phyloP scores from a whole-genome alignment of 768 basidiomycete species.

The Pulveroboletus ravenelii region DNA sequence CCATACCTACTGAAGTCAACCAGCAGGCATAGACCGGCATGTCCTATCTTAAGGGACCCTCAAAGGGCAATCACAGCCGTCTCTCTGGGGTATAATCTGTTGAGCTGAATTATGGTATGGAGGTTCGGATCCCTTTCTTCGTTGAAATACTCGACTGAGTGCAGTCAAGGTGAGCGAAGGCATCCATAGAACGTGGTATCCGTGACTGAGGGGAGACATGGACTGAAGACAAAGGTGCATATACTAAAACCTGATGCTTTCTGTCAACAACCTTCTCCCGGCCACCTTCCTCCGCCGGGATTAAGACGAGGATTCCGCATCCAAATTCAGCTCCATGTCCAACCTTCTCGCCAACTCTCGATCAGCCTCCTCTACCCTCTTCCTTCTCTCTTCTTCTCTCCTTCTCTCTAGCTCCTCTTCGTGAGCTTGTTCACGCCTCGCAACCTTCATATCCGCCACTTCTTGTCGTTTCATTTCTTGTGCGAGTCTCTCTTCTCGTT shows the following conservation, averaged over 20 bases:
- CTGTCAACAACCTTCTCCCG: conserved; percentile 1
- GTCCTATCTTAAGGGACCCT: background rate
- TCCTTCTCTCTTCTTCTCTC: conserved; percentile 21
- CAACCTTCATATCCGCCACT: conserved; percentile 30
- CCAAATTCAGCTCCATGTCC: conserved; percentile 35
- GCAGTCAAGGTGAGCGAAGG: background rate
- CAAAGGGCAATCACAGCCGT: background rate
- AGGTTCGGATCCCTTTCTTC: conserved; percentile 1
- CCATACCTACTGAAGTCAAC: background rate
- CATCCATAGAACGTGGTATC: background rate
- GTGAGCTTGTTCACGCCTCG: conserved; percentile 34
- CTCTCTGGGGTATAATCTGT: background rate
- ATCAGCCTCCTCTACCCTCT: conserved; percentile 29
- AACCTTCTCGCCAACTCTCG: conserved; percentile 46
- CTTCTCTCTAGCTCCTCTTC: conserved; percentile 29
- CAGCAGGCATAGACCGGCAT: background rate
- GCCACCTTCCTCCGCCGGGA: conserved; percentile 1
- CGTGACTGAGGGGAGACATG: background rate
- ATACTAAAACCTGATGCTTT: background rate
- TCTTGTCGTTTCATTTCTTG: conserved; percentile 21
- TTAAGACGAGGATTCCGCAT: conserved; percentile 18
- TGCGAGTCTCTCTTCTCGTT: conserved; percentile 19
- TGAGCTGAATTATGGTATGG: background rate
- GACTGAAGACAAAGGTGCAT: background rate
- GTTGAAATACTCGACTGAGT: conserved; percentile 4